Evolutionary conservation across 805 yeast genomes (phyloP), one percentile per base, ranked within the genome.

Genomic region (Clavispora santaluciae): DNA sequence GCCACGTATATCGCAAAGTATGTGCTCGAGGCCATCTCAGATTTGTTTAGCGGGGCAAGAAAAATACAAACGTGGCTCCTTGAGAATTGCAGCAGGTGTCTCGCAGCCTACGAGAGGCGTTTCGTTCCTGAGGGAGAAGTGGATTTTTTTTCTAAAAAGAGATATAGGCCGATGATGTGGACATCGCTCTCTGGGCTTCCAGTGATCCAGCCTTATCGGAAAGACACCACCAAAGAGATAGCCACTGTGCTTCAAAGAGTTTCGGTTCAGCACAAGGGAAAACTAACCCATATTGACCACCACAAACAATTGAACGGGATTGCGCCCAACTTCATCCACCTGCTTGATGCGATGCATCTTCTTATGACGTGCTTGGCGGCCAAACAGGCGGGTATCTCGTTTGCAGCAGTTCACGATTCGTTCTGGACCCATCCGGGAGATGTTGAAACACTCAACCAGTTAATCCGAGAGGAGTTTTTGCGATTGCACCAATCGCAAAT

Each of bases 261-360:
- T 4, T 43, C 45, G 6, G 36, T 60, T n/a, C 46, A 45, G 12
- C 48, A 44, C 21, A 55, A 57, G n/a, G 36, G 48, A 2, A 37
- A 38, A 17, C 28, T 54, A 6, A 55, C 66, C 1, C 56, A 57
- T 5, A 57, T 64, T 29, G 58, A 62, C 41, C 39, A 30, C 20
- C 36, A 48, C 18, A 66, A 61, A 41, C 73, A 67, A 42, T 18
- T 54, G 29, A 64, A 61, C 43, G 72, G 61, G 9, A 54, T 70
- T 6, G 71, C 75, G 0, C 73, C 75, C 3, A 70, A 70, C 40
- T 69, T 64, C 45, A 62, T 70, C 33, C 75, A 70, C 43, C 66
- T 72, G 9, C 42, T 69, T 9, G 75, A 70, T 44, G 61, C 73
- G 3, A 52, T 59, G 4, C 75, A 70, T 43, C 53, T 70, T 54